Evolutionary conservation across 257 asterid genomes (phyloP).

Genomic region (Solanum tarapatanum): DNA sequence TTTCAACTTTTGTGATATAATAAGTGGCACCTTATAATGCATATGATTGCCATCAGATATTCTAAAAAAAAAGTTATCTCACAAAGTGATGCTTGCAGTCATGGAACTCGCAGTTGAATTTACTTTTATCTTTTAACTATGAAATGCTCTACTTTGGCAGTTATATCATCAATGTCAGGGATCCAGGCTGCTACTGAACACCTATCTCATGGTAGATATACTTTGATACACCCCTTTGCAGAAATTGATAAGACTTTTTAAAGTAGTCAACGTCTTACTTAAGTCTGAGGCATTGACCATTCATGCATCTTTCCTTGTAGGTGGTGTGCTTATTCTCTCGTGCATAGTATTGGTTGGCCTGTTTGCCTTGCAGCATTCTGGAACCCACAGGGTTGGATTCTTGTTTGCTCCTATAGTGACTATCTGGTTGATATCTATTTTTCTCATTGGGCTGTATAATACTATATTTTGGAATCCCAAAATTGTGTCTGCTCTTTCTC

Average conservation of each 20-base stretch:
- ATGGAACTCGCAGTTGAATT: background rate
- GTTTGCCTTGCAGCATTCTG: slow-evolving; percentile 90
- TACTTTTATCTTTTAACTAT: background rate
- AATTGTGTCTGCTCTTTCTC: slow-evolving; percentile 73
- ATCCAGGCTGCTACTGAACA: slow-evolving; percentile 18
- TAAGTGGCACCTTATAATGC: background rate
- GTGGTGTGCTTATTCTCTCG: slow-evolving; percentile 50
- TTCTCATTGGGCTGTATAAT: slow-evolving; percentile 64
- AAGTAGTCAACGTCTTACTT: background rate
- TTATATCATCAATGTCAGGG: slow-evolving; percentile 38
- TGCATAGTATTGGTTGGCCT: slow-evolving; percentile 79
- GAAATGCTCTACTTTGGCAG: slow-evolving; percentile 17
- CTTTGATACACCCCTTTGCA: background rate
- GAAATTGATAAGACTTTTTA: background rate
- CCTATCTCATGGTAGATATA: slow-evolving; percentile 18
- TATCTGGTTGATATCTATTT: slow-evolving; percentile 75
- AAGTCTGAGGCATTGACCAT: background rate
- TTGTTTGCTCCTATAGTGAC: slow-evolving; percentile 86
- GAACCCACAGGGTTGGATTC: slow-evolving; percentile 84
- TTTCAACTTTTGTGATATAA: background rate
- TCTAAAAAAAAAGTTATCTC: background rate
- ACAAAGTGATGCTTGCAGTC: background rate
- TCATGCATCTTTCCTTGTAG: slow-evolving; percentile 21
- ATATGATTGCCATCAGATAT: background rate
- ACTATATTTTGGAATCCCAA: slow-evolving; percentile 68